Evolutionary conservation across 2,329 filamentous ascomycete species (phyloP).

Genomic region (Fusarium nodosum): DNA sequence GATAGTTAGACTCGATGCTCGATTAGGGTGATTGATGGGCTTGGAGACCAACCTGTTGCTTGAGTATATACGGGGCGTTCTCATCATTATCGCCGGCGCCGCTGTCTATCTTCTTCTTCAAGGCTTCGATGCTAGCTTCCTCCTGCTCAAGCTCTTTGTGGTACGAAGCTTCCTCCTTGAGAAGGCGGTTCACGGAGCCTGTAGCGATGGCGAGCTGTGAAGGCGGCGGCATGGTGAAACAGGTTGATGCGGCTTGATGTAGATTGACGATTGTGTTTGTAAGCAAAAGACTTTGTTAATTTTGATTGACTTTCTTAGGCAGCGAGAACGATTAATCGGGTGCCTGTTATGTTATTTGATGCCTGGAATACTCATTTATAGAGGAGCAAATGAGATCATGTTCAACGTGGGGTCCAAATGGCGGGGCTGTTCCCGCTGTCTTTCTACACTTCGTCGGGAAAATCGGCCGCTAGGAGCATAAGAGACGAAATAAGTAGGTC

Average conservation of each 20-base stretch:
- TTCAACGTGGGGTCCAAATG: slow-evolving; percentile 46
- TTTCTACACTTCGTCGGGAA: background rate
- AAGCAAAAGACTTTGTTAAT: background rate
- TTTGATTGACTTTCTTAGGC: slow-evolving; percentile 1
- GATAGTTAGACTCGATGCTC: slow-evolving; percentile 14
- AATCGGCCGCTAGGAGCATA: too few species aligned
- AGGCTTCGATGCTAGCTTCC: slow-evolving; percentile 75
- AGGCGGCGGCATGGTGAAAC: slow-evolving; percentile 77
- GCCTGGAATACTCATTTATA: slow-evolving; percentile 20
- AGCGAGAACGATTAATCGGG: slow-evolving; percentile 17
- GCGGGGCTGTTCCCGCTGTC: slow-evolving; percentile 41
- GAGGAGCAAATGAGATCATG: slow-evolving; percentile 51
- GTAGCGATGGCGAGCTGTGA: slow-evolving; percentile 84
- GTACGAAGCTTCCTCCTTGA: slow-evolving; percentile 94
- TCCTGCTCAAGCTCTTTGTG: slow-evolving; percentile 86
- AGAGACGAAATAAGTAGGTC: too few species aligned
- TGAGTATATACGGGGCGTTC: slow-evolving; percentile 83
- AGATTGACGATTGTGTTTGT: background rate
- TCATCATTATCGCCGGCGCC: slow-evolving; percentile 66
- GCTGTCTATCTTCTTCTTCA: slow-evolving; percentile 71
- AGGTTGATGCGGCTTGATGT: background rate
- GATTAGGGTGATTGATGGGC: background rate
- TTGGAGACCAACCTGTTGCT: slow-evolving; percentile 79
- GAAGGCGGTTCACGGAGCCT: slow-evolving; percentile 81
- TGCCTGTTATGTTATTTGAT: slow-evolving; percentile 44